Evolutionary conservation across 495 filamentous ascomycete genomes (phyloP).

Genomic region (Paragyromitra xinjiangensis): DNA sequence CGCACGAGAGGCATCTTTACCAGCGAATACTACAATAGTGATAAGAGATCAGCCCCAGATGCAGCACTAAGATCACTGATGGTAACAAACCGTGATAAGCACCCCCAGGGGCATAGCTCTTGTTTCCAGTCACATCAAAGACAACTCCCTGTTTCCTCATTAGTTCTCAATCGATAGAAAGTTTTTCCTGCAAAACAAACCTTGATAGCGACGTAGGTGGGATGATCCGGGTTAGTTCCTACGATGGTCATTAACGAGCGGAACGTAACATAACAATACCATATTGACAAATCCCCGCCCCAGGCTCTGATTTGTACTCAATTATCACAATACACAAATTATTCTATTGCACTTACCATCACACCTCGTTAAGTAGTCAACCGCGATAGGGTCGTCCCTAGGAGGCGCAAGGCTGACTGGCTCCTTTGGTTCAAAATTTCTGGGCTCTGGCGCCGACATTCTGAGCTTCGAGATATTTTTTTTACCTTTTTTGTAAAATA

Average conservation of each 20-base stretch:
- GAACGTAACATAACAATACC: slow-evolving; percentile 6
- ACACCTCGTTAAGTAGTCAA: slow-evolving; percentile 78
- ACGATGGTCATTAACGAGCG: slow-evolving; percentile 27
- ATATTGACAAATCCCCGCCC: slow-evolving; percentile 7
- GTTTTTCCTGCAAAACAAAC: slow-evolving; percentile 56
- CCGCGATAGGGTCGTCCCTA: slow-evolving; percentile 82
- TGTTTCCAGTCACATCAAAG: slow-evolving; percentile 90
- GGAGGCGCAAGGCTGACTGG: slow-evolving; percentile 84
- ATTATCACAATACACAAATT: not conserved
- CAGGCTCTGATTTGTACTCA: not conserved
- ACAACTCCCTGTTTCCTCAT: slow-evolving; percentile 71
- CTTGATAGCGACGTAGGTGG: slow-evolving; percentile 94
- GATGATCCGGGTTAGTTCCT: slow-evolving; percentile 71
- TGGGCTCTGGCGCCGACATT: slow-evolving; percentile 63
- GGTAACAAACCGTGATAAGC: slow-evolving; percentile 77
- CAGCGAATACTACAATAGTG: slow-evolving; percentile 78
- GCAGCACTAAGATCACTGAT: not conserved
- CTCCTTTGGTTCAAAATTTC: slow-evolving; percentile 82
- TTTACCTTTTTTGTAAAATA: slow-evolving; percentile 9
- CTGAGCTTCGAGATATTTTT: slow-evolving; percentile 16
- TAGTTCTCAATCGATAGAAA: slow-evolving; percentile 14
- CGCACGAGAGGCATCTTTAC: slow-evolving; percentile 91
- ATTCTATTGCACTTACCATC: slow-evolving; percentile 69
- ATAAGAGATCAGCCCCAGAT: slow-evolving; percentile 13
- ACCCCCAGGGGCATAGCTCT: slow-evolving; percentile 81